phyloP scores from a whole-genome alignment of 140 eudicot species.

The Bidens hawaiensis region DNA sequence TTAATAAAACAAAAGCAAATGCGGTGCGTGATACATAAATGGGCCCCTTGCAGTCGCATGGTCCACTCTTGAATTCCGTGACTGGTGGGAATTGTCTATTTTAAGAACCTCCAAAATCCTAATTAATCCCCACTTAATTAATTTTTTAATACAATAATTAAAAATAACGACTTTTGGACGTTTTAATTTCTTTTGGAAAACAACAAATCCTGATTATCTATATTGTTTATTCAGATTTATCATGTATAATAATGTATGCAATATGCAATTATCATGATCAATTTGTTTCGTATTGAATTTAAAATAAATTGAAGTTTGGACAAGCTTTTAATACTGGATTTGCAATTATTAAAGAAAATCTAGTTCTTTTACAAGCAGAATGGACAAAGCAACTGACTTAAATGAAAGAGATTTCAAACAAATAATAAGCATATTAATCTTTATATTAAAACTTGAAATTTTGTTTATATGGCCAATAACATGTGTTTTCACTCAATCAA shows the following conservation, averaged over 20 bases:
- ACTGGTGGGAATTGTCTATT: slow-evolving; percentile 21
- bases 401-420: no score
- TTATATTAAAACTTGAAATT: neutral
- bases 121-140: neutral
- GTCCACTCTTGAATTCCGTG: slow-evolving; percentile 30
- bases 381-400: neutral
- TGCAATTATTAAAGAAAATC: neutral
- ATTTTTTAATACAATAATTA: neutral
- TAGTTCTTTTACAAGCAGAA: neutral
- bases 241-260: neutral
- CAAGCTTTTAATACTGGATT: neutral
- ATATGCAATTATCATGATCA: neutral
- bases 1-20: slow-evolving; percentile 9
- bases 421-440: no score
- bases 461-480: neutral
- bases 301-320: neutral
- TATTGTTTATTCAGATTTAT: neutral
- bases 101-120: neutral
- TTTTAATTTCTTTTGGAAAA: neutral
- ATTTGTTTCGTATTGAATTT: neutral
- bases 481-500: no score
- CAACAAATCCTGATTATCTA: neutral
- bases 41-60: slow-evolving; percentile 22
- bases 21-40: slow-evolving; percentile 26
- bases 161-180: slow-evolving; percentile 5